phyloP scores from a whole-genome alignment of 2,329 filamentous ascomycete genomes.

The Phaeophleospora eucalypticola region DNA sequence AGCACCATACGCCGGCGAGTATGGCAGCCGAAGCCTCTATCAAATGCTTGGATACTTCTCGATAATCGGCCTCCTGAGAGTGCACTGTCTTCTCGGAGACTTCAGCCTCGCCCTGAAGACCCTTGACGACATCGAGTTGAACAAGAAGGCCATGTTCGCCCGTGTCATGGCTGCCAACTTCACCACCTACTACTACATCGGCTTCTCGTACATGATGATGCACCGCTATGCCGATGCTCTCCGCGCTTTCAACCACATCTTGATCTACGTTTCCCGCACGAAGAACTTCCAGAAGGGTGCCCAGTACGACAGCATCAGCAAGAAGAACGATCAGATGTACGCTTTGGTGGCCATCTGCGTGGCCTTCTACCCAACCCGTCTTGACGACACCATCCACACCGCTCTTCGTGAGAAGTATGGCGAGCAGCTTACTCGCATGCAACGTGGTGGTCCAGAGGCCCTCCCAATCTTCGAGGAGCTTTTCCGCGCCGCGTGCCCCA shows the following conservation, averaged over 20 bases:
- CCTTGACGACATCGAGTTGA: conserved; percentile 97
- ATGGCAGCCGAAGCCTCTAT: conserved; percentile 90
- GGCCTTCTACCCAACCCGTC: conserved; percentile 90
- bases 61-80: conserved; percentile 92
- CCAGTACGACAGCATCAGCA: conserved; percentile 96
- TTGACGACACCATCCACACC: conserved; percentile 98
- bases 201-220: conserved; percentile 99
- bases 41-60: conserved; percentile 99
- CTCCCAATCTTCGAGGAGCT: conserved; percentile 97
- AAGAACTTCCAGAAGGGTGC: conserved; percentile 99
- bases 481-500: conserved; percentile 95
- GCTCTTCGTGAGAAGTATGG: conserved; percentile 98
- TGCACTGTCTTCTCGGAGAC: conserved; percentile 94
- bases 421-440: conserved; percentile 93
- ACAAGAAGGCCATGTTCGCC: conserved; percentile 99
- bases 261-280: conserved; percentile 95
- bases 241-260: conserved; percentile 99
- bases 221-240: conserved; percentile 98
- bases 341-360: conserved; percentile 98
- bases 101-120: conserved; percentile 98
- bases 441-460: conserved; percentile 90
- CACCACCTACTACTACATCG: conserved; percentile 99
- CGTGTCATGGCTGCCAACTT: conserved; percentile 99
- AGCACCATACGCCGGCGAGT: conserved; percentile 83
- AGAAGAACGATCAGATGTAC: conserved; percentile 99